These are phyloP conservation scores for Cryptosporidium canis DNA, from an alignment of 169 alveolate genomes.

Conservation along the genomic window DNA sequence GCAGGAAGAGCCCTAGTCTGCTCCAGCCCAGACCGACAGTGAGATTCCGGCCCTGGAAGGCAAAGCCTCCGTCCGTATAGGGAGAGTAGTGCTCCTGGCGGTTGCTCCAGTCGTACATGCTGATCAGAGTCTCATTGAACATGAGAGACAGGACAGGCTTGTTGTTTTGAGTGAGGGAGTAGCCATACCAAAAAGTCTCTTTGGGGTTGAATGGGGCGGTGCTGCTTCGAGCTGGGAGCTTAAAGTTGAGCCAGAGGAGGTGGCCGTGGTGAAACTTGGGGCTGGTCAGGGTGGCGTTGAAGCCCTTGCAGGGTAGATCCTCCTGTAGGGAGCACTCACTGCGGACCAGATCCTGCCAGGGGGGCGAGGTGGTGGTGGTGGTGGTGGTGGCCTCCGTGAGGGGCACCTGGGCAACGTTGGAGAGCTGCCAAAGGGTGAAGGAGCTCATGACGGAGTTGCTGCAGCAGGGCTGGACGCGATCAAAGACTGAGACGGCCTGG, in stretches of 20 bases:
- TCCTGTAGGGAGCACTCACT: neutral
- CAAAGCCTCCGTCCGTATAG: neutral
- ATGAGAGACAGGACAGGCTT: constrained; percentile 4
- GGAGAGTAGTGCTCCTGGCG: neutral
- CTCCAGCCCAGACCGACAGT: constrained; percentile 6
- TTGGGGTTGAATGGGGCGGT: neutral
- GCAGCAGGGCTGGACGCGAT: constrained; percentile 1
- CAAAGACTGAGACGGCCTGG: constrained; percentile 8
- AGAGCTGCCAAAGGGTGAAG: constrained; percentile 24
- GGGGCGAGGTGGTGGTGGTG: constrained; percentile 12
- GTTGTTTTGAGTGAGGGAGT: neutral
- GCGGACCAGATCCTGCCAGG: neutral
- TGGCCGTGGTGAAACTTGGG: neutral
- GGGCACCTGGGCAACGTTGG: constrained; percentile 12
- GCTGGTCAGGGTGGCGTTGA: neutral
- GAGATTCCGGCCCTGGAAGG: neutral
- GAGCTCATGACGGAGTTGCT: constrained; percentile 4
- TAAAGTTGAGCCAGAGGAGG: constrained; percentile 14
- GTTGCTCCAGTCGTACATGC: constrained; percentile 16
- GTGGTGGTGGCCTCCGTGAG: constrained; percentile 10
- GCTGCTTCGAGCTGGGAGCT: neutral
- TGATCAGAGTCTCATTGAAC: constrained; percentile 27
- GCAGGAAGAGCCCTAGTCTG: constrained; percentile 25
- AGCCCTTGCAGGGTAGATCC: neutral
- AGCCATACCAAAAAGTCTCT: constrained; percentile 36